These are phyloP conservation scores for Talaromyces trachyspermus DNA, from an alignment of 495 filamentous ascomycete species.

Conservation along the genomic window DNA sequence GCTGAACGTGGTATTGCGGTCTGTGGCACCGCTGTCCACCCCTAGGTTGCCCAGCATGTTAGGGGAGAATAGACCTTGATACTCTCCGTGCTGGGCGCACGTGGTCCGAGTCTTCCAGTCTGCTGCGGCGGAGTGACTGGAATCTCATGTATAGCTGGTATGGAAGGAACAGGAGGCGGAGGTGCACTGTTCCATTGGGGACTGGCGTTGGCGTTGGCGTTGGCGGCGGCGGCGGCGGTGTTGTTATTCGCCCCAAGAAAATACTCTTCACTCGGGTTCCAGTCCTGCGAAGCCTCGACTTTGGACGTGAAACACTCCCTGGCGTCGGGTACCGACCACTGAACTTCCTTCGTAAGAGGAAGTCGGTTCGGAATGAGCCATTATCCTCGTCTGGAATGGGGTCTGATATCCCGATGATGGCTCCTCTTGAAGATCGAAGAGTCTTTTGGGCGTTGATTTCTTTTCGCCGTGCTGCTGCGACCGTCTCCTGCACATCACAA, in stretches of 20 bases:
- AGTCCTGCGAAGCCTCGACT: constrained; percentile 29
- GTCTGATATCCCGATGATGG: constrained; percentile 44
- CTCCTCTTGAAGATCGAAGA: constrained; percentile 32
- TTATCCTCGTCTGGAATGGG: constrained; percentile 44
- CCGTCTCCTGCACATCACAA: constrained; percentile 36
- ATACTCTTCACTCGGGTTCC: constrained; percentile 31
- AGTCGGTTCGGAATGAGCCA: constrained; percentile 49
- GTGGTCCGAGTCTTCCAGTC: constrained; percentile 12
- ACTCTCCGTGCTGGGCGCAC: constrained; percentile 54
- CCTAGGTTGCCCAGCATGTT: constrained; percentile 31
- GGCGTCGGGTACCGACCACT: constrained; percentile 14
- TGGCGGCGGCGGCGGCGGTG: background rate
- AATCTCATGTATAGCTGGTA: constrained; percentile 7
- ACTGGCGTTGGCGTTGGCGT: background rate
- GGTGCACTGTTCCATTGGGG: constrained; percentile 6
- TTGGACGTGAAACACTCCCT: constrained; percentile 19
- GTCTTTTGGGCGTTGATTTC: constrained; percentile 18
- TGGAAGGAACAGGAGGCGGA: constrained; percentile 11
- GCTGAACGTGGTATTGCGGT: constrained; percentile 53
- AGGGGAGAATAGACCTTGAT: constrained; percentile 67
- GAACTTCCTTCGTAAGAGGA: constrained; percentile 38
- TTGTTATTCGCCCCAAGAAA: constrained; percentile 10
- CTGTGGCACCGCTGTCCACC: constrained; percentile 21
- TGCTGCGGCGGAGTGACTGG: constrained; percentile 27
- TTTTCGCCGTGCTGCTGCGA: constrained; percentile 13